Percentiles rank a stretch among this genome's conserved stretches.
Evolutionary conservation across 805 yeast species (phyloP).

Genomic region (Candida pini): DNA sequence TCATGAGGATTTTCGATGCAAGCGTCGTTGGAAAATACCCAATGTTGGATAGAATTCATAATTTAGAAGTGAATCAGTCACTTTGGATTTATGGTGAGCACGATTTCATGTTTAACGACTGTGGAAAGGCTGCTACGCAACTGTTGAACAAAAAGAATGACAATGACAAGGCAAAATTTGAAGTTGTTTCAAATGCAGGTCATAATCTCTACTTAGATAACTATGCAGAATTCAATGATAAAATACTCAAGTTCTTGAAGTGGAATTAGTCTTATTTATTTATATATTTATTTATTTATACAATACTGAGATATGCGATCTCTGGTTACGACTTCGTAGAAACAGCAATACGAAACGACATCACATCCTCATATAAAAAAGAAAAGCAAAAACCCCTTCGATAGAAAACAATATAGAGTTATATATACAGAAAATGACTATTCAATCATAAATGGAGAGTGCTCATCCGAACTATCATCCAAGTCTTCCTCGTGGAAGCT

Average conservation of each 20-base stretch:
- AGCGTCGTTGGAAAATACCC: slow-evolving; percentile 64
- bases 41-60: slow-evolving; percentile 48
- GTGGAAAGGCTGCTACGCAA: slow-evolving; percentile 43
- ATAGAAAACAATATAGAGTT: too few relatives aligned
- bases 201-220: slow-evolving; percentile 77
- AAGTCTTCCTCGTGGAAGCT: too few relatives aligned
- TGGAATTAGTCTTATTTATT: slow-evolving; percentile 8
- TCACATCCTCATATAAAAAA: too few relatives aligned
- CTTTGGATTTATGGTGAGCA: slow-evolving; percentile 59
- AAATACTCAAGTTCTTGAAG: slow-evolving; percentile 33
- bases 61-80: slow-evolving; percentile 28
- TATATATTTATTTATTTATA: background rate
- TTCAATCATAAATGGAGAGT: too few relatives aligned
- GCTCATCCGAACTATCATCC: too few relatives aligned
- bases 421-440: too few relatives aligned
- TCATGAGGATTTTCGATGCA: slow-evolving; percentile 48
- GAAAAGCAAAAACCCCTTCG: too few relatives aligned
- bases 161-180: slow-evolving; percentile 27
- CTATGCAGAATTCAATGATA: slow-evolving; percentile 43
- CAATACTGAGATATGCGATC: background rate
- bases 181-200: slow-evolving; percentile 52
- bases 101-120: slow-evolving; percentile 70
- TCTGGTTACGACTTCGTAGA: background rate
- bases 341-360: too few relatives aligned
- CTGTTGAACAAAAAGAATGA: slow-evolving; percentile 11